A percentile compares a stretch with the other conserved stretches of the same genome.
Conservation (phyloP, 129 eudicot species). For the Oenanthe sinensis region DNA sequence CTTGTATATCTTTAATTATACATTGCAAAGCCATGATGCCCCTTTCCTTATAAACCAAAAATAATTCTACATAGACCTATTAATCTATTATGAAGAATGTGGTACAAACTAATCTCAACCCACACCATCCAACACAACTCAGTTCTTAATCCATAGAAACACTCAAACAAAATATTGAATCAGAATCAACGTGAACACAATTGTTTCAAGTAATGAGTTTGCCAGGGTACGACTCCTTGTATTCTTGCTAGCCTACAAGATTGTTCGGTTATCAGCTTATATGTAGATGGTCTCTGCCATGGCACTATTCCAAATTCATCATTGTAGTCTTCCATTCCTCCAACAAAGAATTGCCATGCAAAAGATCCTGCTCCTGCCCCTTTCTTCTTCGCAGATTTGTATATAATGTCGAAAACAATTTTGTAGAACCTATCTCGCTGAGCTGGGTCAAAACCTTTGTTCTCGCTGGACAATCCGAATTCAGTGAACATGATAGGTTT, state of each 20-base stretch:
- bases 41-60: neutral
- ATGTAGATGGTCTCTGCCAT: constrained; percentile 55
- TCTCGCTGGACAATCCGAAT: constrained; percentile 67
- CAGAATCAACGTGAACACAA: constrained; percentile 35
- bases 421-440: constrained; percentile 58
- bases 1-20: no score
- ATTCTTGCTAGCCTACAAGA: constrained; percentile 54
- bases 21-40: neutral
- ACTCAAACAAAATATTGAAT: neutral
- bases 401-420: constrained; percentile 52
- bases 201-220: constrained; percentile 33
- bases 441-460: constrained; percentile 50
- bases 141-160: neutral
- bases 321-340: constrained; percentile 73
- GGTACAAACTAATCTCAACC: constrained; percentile 15
- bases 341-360: constrained; percentile 89
- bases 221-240: constrained; percentile 36
- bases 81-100: constrained; percentile 2
- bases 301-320: constrained; percentile 84
- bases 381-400: constrained; percentile 60
- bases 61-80: constrained; percentile 5
- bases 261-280: constrained; percentile 53
- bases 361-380: constrained; percentile 77
- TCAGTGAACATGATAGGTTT: constrained; percentile 85
- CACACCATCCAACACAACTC: constrained; percentile 3